Evolutionary conservation across 345 rosid genomes (phyloP), one percentile per base, ranked within the genome.

Genomic region (Kandelia obovata): DNA sequence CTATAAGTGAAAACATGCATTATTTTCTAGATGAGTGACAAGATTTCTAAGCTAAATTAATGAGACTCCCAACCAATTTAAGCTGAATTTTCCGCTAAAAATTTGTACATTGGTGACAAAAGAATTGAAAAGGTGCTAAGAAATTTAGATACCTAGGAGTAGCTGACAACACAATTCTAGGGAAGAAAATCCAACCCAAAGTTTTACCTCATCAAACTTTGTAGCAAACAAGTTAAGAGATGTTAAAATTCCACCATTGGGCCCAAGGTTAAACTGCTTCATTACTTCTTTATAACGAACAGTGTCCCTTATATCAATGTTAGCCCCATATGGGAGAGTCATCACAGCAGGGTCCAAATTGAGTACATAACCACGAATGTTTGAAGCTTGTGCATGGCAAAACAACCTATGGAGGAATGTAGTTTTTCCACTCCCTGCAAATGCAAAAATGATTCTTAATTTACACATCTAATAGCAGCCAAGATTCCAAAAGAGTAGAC

Each of bases 341-440:
- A 88, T 80, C 53, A 90, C 90, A 77, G 96, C 96, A 57, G 96
- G 96, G 67, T 90, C 96, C 73, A 90, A 88, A 67, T 90, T 90
- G 78, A 90, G 73, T 31, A 90, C 96, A 73, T 90, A 90, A 27
- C 92, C 92, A 60, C 84, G 82, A 5, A 81, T 76, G 17, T 85
- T 84, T 20, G 89, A 69, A 59, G 86, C 90, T 76, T 83, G 92
- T 20, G 94, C 79, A 35, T 90, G 90, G 76, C 82, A 86, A 52
- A 90, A 87, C 79, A 90, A 72, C 72, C 92, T 81, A 66, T 88
- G 84, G 71, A 90, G 88, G 70, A 90, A 87, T 5, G 90, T 90
- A 4, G 96, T 88, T 70, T 90, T 90, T 11, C 96, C 96, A 25
- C 96, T 87, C 58, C 96, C 96, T 90, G 71, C 6, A 15, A 55